Evolutionary conservation across 768 basidiomycete genomes (phyloP).

Genomic region (Hygrocybe coccinea): DNA sequence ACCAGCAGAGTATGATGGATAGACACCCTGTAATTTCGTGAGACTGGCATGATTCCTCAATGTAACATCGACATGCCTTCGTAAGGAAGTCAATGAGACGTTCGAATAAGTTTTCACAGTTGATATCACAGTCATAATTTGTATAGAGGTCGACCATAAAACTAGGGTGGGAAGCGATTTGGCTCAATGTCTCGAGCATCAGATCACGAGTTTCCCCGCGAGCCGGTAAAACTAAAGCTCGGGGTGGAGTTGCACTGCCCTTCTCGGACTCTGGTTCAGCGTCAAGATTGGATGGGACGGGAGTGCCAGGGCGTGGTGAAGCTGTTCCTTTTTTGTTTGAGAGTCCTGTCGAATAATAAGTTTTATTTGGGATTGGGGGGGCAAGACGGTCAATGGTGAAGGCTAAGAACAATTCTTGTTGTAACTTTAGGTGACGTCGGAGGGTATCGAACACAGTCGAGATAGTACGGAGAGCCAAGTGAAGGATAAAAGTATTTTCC

Average conservation of each 20-base stretch:
- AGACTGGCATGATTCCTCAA: not conserved
- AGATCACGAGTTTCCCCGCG: slow-evolving; percentile 84
- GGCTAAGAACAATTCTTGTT: slow-evolving; percentile 91
- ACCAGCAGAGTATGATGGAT: slow-evolving; percentile 59
- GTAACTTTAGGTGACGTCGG: slow-evolving; percentile 81
- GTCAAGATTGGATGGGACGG: slow-evolving; percentile 40
- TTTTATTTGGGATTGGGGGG: slow-evolving; percentile 39
- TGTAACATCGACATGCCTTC: slow-evolving; percentile 46
- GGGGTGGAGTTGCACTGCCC: slow-evolving; percentile 45
- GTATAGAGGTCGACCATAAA: slow-evolving; percentile 95
- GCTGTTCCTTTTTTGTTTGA: slow-evolving; percentile 33
- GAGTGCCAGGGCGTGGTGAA: slow-evolving; percentile 53
- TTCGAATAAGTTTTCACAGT: slow-evolving; percentile 95
- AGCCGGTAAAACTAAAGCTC: slow-evolving; percentile 66
- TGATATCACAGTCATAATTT: slow-evolving; percentile 96
- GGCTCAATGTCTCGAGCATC: slow-evolving; percentile 80
- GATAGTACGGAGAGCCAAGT: slow-evolving; percentile 76
- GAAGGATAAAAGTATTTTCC: slow-evolving; percentile 75
- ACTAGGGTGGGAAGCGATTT: slow-evolving; percentile 75
- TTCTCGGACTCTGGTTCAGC: slow-evolving; percentile 41
- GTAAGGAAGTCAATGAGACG: slow-evolving; percentile 82
- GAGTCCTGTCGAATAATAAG: slow-evolving; percentile 16
- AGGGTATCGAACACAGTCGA: slow-evolving; percentile 86
- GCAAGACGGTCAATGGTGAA: slow-evolving; percentile 91
- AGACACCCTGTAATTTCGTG: slow-evolving; percentile 58